Base-by-base conservation (phyloP, 2,329 filamentous ascomycete genomes). In the Phoma sp. region DNA sequence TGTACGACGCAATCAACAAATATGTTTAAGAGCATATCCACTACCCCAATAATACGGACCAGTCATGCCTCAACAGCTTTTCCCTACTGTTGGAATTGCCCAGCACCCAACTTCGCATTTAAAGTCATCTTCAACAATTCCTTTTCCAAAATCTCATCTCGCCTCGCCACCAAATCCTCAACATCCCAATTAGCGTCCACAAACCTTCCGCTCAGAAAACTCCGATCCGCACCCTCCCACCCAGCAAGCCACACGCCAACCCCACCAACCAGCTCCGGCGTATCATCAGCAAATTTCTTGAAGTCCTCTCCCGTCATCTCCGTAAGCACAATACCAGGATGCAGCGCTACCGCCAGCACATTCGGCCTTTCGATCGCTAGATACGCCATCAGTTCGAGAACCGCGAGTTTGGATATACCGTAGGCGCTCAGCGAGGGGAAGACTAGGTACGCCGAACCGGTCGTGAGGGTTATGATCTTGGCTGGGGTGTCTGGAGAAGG, bases 151-250 rank as follows among this genome's bases (percentile, higher is more conserved):
- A 66, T 59, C 39, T 67, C 61, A 2, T 63, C 63, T 29, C 50
- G 61, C 35, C 56, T 60, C 15, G 25, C 33, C 12, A 67, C 47
- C 22, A 75, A 37, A 17, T 72, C 68, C 35, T 74, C 70, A 4
- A 73, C 65, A 55, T 61, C 61, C 72, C 69, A 74, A 43, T 73
- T 70, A 1, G 57, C 54, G 31, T 44, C 47, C 8, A 74, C 51
- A 40, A 64, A 69, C 43, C 61, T 62, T 1, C 70, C 70, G 45
- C 57, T 69, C 13, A 73, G 36, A 21, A 72, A 73, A 4, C 25
- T 35, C 6, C 59, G 44, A 36, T 55, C 54, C 3, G 56, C 62
- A 13, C 67, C 57, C 15, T 68, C 61, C 37, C 61, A 65, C 4
- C 45, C 55, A 2, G 61, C 62, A 24, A 73, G 58, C 69, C 69